Evolutionary conservation across 78 protist species (phyloP).

Genomic region (Monocercomonoides exilis): DNA sequence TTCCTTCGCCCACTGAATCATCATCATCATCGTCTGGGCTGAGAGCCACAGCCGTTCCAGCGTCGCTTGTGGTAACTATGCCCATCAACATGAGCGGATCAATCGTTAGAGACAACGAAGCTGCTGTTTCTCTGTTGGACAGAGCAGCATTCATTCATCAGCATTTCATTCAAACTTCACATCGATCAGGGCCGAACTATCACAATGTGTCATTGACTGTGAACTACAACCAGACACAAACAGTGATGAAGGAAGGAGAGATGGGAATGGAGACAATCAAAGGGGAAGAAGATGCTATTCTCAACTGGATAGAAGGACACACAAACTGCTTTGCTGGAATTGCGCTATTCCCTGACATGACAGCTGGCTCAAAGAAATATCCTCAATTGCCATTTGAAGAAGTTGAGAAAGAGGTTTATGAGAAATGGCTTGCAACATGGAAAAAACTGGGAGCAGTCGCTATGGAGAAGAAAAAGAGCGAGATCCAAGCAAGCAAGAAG

Average conservation of each 20-base stretch:
- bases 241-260: too few relatives aligned
- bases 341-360: neutral
- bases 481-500: too few relatives aligned
- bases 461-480: neutral
- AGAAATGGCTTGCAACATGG: neutral
- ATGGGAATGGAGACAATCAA: too few relatives aligned
- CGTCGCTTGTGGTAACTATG: too few relatives aligned
- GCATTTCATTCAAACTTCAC: neutral
- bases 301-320: neutral
- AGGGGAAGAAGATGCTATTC: neutral
- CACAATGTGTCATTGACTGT: conserved; percentile 15
- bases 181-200: neutral
- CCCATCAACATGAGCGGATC: neutral
- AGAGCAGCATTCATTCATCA: neutral
- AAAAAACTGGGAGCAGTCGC: neutral
- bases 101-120: neutral
- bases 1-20: too few relatives aligned
- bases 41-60: neutral
- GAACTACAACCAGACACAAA: neutral
- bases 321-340: neutral
- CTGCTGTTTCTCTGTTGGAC: neutral
- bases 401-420: neutral
- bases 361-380: neutral
- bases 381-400: neutral
- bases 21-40: too few relatives aligned